A percentile compares a stretch with the other conserved stretches of the same genome.
Evolutionary conservation across 306 rosid genomes (phyloP).

Genomic region (Cercis canadensis): DNA sequence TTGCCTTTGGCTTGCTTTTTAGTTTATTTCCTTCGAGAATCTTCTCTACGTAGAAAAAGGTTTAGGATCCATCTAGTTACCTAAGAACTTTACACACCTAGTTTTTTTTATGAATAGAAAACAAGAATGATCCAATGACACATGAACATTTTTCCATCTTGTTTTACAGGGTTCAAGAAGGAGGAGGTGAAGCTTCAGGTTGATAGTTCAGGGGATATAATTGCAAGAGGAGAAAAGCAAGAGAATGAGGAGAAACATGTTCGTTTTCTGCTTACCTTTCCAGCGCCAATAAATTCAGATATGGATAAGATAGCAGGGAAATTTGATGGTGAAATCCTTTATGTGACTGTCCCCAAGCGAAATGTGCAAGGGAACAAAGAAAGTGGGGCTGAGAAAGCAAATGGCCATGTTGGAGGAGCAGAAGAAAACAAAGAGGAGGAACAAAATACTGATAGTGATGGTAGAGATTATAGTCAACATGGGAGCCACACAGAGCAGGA

Average conservation of each 20-base stretch:
- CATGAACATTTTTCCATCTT: background rate
- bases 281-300: slow-evolving; percentile 53
- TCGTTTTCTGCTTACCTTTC: slow-evolving; percentile 50
- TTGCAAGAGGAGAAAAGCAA: slow-evolving; percentile 56
- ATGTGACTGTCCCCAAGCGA: slow-evolving; percentile 58
- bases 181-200: slow-evolving; percentile 63
- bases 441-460: background rate
- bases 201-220: slow-evolving; percentile 42
- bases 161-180: slow-evolving; percentile 55
- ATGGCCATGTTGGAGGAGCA: slow-evolving; percentile 27
- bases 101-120: background rate
- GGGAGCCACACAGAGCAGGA: slow-evolving; percentile 20
- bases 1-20: too few species aligned
- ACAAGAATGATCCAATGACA: background rate
- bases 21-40: too few species aligned
- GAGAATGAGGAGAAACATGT: slow-evolving; percentile 43
- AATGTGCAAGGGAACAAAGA: slow-evolving; percentile 38
- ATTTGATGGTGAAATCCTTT: slow-evolving; percentile 63
- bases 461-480: slow-evolving; percentile 15
- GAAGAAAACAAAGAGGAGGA: slow-evolving; percentile 31
- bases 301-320: slow-evolving; percentile 51
- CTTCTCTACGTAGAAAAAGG: too few species aligned
- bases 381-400: slow-evolving; percentile 25
- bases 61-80: too few species aligned
- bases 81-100: too few species aligned